These are phyloP conservation scores for Amaranthus hypochondriacus DNA, from an alignment of 148 eudicot genomes.

Conservation along the genomic window DNA sequence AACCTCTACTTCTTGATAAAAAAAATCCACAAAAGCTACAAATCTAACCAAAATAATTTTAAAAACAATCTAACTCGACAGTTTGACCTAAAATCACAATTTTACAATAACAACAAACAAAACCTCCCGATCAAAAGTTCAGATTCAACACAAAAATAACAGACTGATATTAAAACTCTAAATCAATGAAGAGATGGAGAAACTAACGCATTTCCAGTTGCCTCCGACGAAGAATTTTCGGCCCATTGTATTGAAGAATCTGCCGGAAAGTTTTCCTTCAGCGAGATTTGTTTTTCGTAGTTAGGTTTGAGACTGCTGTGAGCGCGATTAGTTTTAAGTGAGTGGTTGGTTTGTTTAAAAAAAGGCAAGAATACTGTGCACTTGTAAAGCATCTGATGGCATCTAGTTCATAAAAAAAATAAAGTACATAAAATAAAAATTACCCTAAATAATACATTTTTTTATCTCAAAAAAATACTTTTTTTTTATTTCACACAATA, in stretches of 20 bases:
- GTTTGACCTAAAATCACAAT: background rate
- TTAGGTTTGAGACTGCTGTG: background rate
- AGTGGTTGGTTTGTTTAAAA: background rate
- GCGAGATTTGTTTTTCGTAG: background rate
- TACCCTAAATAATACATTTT: too few species aligned
- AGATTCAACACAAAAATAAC: background rate
- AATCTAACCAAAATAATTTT: too few species aligned
- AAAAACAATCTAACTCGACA: too few species aligned
- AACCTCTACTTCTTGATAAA: too few species aligned
- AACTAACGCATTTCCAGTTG: constrained; percentile 79
- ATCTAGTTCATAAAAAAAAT: background rate
- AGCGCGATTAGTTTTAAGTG: background rate
- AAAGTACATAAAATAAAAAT: too few species aligned
- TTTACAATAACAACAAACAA: background rate
- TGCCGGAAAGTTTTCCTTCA: background rate
- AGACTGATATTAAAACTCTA: background rate
- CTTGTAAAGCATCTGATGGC: background rate
- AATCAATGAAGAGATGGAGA: background rate
- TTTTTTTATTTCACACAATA: too few species aligned
- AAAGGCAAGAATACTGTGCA: too few species aligned
- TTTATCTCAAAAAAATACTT: too few species aligned
- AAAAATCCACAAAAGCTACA: too few species aligned
- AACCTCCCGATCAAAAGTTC: background rate
- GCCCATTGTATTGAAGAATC: constrained; percentile 29
- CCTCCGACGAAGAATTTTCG: constrained; percentile 83